Conservation (phyloP, 1,284 basidiomycete genomes). For the Vanrija sp. region DNA sequence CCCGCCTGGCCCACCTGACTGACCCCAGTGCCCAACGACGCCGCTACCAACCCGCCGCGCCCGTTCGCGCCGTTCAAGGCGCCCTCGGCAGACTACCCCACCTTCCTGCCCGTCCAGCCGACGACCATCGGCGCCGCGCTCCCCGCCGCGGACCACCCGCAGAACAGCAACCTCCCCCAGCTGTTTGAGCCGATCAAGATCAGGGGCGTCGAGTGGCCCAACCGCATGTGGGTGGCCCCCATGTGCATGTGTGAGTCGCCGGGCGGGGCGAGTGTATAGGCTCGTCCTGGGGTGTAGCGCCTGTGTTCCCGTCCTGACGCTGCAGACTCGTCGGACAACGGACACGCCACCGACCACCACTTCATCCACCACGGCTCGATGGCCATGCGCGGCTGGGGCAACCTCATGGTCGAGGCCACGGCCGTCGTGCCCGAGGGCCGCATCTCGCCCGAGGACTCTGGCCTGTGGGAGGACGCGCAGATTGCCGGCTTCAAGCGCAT, state of each 20-base stretch:
- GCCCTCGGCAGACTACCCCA: constrained; percentile 18
- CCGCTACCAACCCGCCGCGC: too few species aligned
- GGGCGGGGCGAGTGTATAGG: neutral
- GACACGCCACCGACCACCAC: constrained; percentile 72
- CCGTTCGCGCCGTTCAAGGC: too few species aligned
- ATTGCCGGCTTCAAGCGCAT: constrained; percentile 63
- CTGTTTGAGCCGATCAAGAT: constrained; percentile 67
- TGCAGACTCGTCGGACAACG: constrained; percentile 63
- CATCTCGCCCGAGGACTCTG: constrained; percentile 53
- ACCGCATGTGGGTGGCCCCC: constrained; percentile 54
- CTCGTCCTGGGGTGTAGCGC: too few species aligned
- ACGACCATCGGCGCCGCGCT: constrained; percentile 55
- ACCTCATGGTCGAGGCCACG: constrained; percentile 64
- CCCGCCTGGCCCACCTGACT: too few species aligned
- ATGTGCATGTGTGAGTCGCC: constrained; percentile 56
- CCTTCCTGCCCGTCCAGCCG: constrained; percentile 56
- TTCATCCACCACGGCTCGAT: constrained; percentile 63
- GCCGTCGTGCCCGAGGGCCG: constrained; percentile 71
- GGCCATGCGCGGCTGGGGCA: constrained; percentile 53
- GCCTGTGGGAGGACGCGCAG: constrained; percentile 71
- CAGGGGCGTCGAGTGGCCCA: constrained; percentile 62
- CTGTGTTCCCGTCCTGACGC: too few species aligned
- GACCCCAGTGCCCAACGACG: too few species aligned
- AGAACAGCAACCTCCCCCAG: constrained; percentile 52
- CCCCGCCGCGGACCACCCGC: neutral